phyloP scores from a whole-genome alignment of 1,284 basidiomycete species.

The Sanghuangporus weigelae region DNA sequence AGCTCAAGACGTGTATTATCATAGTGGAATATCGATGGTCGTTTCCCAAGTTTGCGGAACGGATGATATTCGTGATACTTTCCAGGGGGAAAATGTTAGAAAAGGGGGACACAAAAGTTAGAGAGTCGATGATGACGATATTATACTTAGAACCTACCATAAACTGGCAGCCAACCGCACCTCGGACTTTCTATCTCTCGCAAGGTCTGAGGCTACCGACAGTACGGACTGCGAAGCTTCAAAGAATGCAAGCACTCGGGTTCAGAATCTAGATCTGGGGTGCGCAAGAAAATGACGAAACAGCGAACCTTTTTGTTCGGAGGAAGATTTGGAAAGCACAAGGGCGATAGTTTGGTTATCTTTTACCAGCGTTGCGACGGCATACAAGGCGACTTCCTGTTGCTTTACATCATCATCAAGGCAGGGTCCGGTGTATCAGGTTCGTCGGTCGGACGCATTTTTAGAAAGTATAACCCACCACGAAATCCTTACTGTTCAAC shows the following conservation, averaged over 20 bases:
- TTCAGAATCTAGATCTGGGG: background rate
- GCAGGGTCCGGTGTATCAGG: background rate
- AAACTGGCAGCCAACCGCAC: slow-evolving; percentile 63
- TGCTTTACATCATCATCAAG: slow-evolving; percentile 33
- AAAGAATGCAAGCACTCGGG: background rate
- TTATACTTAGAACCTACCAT: slow-evolving; percentile 38
- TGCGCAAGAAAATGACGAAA: background rate
- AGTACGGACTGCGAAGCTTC: slow-evolving; percentile 31
- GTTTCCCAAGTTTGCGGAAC: slow-evolving; percentile 32
- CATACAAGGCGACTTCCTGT: slow-evolving; percentile 66
- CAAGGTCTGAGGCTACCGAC: slow-evolving; percentile 39
- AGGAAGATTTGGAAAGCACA: slow-evolving; percentile 37
- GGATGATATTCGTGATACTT: slow-evolving; percentile 55
- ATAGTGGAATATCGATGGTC: slow-evolving; percentile 27
- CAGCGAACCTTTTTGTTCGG: slow-evolving; percentile 34
- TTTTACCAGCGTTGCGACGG: slow-evolving; percentile 64
- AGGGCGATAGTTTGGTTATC: slow-evolving; percentile 54
- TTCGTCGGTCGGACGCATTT: background rate
- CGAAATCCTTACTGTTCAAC: slow-evolving; percentile 45
- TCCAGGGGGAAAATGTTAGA: background rate
- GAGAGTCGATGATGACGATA: background rate
- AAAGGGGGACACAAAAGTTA: background rate
- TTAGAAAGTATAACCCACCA: slow-evolving; percentile 33
- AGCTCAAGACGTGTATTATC: slow-evolving; percentile 59
- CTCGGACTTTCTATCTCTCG: slow-evolving; percentile 49